These are phyloP conservation scores for Emmonsiellopsis sp. DNA, from an alignment of 2,329 filamentous ascomycete genomes.

Conservation along the genomic window DNA sequence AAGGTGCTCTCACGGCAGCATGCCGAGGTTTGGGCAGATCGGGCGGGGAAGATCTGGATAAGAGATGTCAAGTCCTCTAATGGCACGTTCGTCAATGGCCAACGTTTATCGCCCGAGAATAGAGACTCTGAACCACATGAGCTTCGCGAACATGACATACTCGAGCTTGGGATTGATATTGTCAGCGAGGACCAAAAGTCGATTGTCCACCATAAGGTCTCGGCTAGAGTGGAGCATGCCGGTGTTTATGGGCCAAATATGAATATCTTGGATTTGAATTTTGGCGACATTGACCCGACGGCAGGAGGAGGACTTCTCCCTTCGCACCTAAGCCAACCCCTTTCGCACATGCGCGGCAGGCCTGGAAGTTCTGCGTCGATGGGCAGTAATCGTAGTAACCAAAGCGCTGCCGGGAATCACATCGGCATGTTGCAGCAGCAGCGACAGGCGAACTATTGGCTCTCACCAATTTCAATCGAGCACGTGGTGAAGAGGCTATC, in stretches of 20 bases:
- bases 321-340: constrained; percentile 54
- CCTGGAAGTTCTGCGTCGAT: constrained; percentile 58
- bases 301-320: constrained; percentile 65
- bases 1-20: constrained; percentile 95
- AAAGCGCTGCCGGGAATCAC: constrained; percentile 48
- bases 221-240: constrained; percentile 91
- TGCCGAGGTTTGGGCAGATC: constrained; percentile 87
- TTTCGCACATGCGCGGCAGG: constrained; percentile 59
- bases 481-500: constrained; percentile 83
- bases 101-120: constrained; percentile 83
- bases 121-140: constrained; percentile 94
- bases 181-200: constrained; percentile 98
- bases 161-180: constrained; percentile 96
- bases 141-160: constrained; percentile 77
- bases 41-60: constrained; percentile 83
- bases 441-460: constrained; percentile 69
- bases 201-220: constrained; percentile 96
- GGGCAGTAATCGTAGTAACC: constrained; percentile 48
- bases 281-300: constrained; percentile 76
- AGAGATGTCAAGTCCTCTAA: constrained; percentile 97
- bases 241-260: constrained; percentile 63
- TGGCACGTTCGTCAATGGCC: constrained; percentile 93
- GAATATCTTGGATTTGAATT: constrained; percentile 75
- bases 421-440: constrained; percentile 57
- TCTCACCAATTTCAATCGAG: constrained; percentile 84